phyloP scores from a whole-genome alignment of 2,329 filamentous ascomycete species.

The Bisporella sp. region DNA sequence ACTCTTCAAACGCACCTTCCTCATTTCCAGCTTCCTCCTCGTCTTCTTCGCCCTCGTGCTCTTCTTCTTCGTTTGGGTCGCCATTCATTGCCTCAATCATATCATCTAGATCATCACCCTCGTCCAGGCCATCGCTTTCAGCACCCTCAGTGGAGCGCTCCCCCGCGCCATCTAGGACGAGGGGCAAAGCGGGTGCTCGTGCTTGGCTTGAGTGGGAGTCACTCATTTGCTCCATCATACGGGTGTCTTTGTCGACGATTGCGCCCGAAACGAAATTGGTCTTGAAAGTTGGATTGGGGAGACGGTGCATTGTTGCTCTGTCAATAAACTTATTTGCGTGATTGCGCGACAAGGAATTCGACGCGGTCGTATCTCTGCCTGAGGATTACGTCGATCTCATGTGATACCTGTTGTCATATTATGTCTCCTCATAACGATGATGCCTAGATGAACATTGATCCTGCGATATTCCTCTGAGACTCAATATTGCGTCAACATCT shows the following conservation, averaged over 20 bases:
- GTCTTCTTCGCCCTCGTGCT: constrained; percentile 5
- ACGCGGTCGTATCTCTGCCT: too few species aligned
- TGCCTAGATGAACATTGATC: too few species aligned
- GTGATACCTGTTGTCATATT: too few species aligned
- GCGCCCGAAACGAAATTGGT: not conserved
- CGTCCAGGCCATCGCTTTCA: not conserved
- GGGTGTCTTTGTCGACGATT: not conserved
- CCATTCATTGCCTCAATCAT: constrained; percentile 1
- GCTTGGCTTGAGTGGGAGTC: not conserved
- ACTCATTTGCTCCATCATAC: not conserved
- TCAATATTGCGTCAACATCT: too few species aligned
- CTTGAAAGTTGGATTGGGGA: not conserved
- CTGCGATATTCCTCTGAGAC: too few species aligned
- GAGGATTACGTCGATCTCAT: too few species aligned
- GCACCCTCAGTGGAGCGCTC: not conserved
- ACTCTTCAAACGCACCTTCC: constrained; percentile 6
- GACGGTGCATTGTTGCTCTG: not conserved
- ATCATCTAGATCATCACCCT: constrained; percentile 4
- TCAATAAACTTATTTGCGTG: too few species aligned
- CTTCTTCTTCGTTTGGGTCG: constrained; percentile 9
- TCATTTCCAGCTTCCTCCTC: constrained; percentile 7
- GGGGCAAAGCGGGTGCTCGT: not conserved
- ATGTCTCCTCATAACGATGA: too few species aligned
- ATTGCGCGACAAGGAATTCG: too few species aligned
- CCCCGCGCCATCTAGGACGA: not conserved